phyloP scores from a whole-genome alignment of 1,284 basidiomycete genomes.

The Ustilago xerochloae region DNA sequence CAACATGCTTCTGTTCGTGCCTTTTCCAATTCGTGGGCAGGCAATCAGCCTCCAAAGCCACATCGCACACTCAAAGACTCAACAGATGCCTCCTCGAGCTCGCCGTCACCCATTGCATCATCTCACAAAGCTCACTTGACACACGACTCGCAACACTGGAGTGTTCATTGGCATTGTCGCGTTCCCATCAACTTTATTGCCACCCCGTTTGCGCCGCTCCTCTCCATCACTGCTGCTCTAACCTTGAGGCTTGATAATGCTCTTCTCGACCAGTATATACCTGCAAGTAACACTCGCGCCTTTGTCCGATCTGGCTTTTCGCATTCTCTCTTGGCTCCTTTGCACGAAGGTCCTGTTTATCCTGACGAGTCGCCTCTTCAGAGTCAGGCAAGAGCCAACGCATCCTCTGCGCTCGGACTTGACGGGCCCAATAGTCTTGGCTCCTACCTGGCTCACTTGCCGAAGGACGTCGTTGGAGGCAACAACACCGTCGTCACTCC shows the following conservation, averaged over 20 bases:
- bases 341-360: slow-evolving; percentile 49
- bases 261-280: slow-evolving; percentile 24
- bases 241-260: slow-evolving; percentile 29
- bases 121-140: slow-evolving; percentile 24
- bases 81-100: not conserved
- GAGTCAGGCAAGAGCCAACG: slow-evolving; percentile 31
- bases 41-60: slow-evolving; percentile 31
- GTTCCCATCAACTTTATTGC: slow-evolving; percentile 44
- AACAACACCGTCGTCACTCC: slow-evolving; percentile 50
- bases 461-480: slow-evolving; percentile 32
- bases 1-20: slow-evolving; percentile 29
- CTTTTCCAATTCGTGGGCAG: slow-evolving; percentile 42
- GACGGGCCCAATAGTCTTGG: slow-evolving; percentile 46
- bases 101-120: not conserved
- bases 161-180: slow-evolving; percentile 33
- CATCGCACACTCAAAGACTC: slow-evolving; percentile 31
- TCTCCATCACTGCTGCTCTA: slow-evolving; percentile 37
- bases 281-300: not conserved
- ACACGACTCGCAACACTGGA: slow-evolving; percentile 27
- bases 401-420: slow-evolving; percentile 34
- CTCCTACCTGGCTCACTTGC: slow-evolving; percentile 33
- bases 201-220: slow-evolving; percentile 36
- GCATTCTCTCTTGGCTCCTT: slow-evolving; percentile 41
- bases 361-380: slow-evolving; percentile 46
- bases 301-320: slow-evolving; percentile 32